A percentile compares a stretch with the other conserved stretches of the same genome.
Evolutionary conservation across 2,329 filamentous ascomycete species (phyloP).

Genomic region (Claviceps africana): DNA sequence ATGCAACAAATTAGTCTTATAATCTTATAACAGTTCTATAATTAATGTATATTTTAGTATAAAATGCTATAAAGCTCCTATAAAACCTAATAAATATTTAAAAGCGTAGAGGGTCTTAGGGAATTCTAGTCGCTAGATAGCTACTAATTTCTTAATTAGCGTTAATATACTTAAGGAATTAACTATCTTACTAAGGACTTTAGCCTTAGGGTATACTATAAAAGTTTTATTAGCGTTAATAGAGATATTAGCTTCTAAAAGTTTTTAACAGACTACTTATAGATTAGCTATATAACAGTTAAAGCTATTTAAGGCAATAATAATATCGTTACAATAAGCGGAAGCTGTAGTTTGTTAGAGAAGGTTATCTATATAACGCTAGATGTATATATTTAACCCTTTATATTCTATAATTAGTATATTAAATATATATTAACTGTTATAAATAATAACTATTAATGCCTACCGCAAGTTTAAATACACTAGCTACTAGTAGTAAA

Average conservation of each 20-base stretch:
- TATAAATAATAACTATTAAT: background rate
- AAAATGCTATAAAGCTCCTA: background rate
- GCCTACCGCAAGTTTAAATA: background rate
- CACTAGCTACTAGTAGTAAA: background rate
- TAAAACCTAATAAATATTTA: background rate
- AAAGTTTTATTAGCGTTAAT: background rate
- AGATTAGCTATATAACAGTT: no score
- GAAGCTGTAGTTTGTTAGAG: background rate
- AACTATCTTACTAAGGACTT: background rate
- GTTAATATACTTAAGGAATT: background rate
- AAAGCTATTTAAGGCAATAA: background rate
- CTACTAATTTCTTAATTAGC: background rate
- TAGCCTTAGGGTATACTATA: background rate
- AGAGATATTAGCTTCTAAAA: background rate
- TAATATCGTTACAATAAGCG: background rate
- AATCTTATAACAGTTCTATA: background rate
- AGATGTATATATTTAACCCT: background rate
- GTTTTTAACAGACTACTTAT: no score
- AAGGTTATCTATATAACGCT: background rate
- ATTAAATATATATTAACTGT: background rate
- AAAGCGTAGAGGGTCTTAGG: background rate
- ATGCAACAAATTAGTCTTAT: background rate
- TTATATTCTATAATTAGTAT: background rate
- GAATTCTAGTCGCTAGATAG: background rate
- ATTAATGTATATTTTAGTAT: background rate